Evolutionary conservation across 768 basidiomycete genomes (phyloP), one percentile per base, ranked within the genome.

Genomic region (Rhodocollybia butyracea): DNA sequence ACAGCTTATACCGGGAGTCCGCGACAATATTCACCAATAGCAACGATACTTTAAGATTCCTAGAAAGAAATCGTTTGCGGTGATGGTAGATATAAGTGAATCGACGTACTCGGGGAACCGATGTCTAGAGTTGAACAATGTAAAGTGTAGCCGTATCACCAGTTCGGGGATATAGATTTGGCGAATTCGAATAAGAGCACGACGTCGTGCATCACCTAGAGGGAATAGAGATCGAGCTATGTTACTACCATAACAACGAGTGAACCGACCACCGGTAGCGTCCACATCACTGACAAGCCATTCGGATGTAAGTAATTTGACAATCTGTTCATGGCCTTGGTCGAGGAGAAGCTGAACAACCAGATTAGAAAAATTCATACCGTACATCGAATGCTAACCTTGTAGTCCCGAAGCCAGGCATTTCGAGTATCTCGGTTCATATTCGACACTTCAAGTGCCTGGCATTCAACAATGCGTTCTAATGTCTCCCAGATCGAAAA

Each of bases 101-200:
- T 38, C n/a, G 27, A 27, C 85, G 50, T 61, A 89, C 93, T 81
- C 78, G 45, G 87, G 84, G 39, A 93, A 76, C 21, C 82, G 71
- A 10, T 75, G 68, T 7, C 85, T 74, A 5, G 93, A 91, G 31
- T 76, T 70, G 57, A 83, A 79, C 11, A 98, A 72, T 47, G 88
- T 72, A 41, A 80, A 75, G 64, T 98, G 94, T 2, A 98, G 73
- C 21, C 92, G 84, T 59, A 98, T 78, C 61, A 98, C 83, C 21
- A 98, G 77, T 66, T 97, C 94, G 0, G 94, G 96, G 24, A 97
- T 76, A 68, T 88, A 95, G 29, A 95, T 84, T 63, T 94, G 87
- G 39, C 94, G 84, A 50, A 96, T 88, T n/a, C 88, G 83, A 12
- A 81, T 71, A 43, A 96, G 79, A 58, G 95, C 91, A 21, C 75